These are phyloP conservation scores for Schrenkiella parvula DNA, from an alignment of 345 rosid genomes.

Conservation along the genomic window DNA sequence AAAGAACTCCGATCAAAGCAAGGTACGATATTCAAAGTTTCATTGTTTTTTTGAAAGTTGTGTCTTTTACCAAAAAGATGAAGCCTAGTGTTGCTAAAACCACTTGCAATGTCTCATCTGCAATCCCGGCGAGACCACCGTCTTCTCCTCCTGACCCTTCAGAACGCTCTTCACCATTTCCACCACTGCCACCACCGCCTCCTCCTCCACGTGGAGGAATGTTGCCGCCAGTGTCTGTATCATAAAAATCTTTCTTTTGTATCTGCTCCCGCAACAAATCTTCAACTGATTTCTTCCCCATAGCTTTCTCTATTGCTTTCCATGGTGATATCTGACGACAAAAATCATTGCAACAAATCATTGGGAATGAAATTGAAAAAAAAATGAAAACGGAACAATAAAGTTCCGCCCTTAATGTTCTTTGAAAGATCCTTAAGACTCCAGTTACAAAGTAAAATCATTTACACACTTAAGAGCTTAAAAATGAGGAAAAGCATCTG, in stretches of 20 bases:
- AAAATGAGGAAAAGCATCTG: background rate
- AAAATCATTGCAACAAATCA: background rate
- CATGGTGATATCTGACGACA: constrained; percentile 50
- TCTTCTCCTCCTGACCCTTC: constrained; percentile 47
- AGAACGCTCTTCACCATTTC: constrained; percentile 33
- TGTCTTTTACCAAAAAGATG: constrained; percentile 49
- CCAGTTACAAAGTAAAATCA: background rate
- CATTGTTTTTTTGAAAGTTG: background rate
- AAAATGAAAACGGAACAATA: background rate
- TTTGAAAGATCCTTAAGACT: too few relatives aligned
- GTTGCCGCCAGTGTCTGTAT: constrained; percentile 43
- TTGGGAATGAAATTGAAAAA: background rate
- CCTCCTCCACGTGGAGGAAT: constrained; percentile 50
- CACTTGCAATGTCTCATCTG: constrained; percentile 62
- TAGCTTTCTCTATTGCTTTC: constrained; percentile 55
- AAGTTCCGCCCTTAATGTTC: background rate
- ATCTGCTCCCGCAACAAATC: constrained; percentile 64
- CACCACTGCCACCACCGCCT: constrained; percentile 36
- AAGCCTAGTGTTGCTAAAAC: constrained; percentile 61
- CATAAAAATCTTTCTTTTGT: constrained; percentile 48
- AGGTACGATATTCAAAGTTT: background rate
- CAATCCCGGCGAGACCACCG: constrained; percentile 44
- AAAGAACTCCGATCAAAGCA: background rate
- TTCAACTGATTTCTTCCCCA: constrained; percentile 55
- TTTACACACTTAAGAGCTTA: background rate